Conservation (phyloP, 1,284 basidiomycete genomes). For the Cryptococcus amylolentus region DNA sequence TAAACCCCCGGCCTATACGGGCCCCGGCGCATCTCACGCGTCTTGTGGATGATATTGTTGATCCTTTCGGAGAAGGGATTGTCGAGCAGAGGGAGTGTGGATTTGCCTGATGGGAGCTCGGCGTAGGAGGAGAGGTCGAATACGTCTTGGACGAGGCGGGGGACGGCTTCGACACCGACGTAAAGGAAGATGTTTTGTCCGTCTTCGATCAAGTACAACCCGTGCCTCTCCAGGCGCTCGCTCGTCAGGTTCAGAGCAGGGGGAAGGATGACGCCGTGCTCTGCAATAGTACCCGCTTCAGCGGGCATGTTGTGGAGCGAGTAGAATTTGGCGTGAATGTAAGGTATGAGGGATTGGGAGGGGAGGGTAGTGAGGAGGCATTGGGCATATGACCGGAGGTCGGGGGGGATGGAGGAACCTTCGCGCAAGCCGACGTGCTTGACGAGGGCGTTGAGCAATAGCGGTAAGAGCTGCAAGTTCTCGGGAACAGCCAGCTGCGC, state of each 20-base stretch:
- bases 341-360: constrained; percentile 84
- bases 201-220: constrained; percentile 95
- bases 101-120: constrained; percentile 86
- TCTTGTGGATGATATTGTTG: constrained; percentile 74
- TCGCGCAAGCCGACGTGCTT: constrained; percentile 96
- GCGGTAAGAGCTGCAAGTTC: constrained; percentile 90
- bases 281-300: constrained; percentile 47
- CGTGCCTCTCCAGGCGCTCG: constrained; percentile 90
- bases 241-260: constrained; percentile 82
- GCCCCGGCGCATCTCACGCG: constrained; percentile 72
- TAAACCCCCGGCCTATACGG: constrained; percentile 94
- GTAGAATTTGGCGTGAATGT: constrained; percentile 92
- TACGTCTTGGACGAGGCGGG: constrained; percentile 88
- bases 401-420: constrained; percentile 92
- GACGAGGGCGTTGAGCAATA: constrained; percentile 81
- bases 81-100: constrained; percentile 79
- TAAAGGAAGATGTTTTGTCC: constrained; percentile 97
- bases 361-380: constrained; percentile 87
- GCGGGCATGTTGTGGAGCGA: constrained; percentile 87
- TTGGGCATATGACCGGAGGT: constrained; percentile 93
- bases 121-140: constrained; percentile 88
- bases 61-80: constrained; percentile 91
- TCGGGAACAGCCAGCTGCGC: constrained; percentile 89
- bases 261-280: constrained; percentile 41
- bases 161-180: constrained; percentile 94